Percentiles rank a stretch among this genome's conserved stretches.
Conservation (phyloP, 83 land plant species). For the Thuja plicata region DNA sequence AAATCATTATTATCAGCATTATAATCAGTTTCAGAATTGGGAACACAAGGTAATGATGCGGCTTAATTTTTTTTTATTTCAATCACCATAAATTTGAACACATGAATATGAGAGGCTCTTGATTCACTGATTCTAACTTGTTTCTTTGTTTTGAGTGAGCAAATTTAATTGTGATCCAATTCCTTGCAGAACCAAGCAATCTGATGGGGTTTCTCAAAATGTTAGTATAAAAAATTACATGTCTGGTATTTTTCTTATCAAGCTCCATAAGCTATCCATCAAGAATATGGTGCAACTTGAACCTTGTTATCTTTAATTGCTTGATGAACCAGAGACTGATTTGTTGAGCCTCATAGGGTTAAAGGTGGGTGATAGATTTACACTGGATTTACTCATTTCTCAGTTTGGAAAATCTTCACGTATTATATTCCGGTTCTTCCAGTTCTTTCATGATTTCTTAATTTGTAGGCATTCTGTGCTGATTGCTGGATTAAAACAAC, state of each 20-base stretch:
- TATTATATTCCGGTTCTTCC: background rate
- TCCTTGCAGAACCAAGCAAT: background rate
- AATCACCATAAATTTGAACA: background rate
- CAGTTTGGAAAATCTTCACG: background rate
- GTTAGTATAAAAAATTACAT: background rate
- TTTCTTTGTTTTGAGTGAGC: background rate
- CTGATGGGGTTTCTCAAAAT: background rate
- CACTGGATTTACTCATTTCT: background rate
- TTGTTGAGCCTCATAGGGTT: background rate
- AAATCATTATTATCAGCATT: background rate
- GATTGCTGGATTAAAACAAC: background rate
- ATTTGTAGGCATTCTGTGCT: background rate
- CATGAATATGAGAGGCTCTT: background rate
- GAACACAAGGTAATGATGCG: background rate
- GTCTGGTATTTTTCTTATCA: background rate
- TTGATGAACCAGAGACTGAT: background rate
- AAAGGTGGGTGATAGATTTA: background rate
- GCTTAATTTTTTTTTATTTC: background rate
- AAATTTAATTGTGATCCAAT: background rate
- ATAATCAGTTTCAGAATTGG: background rate
- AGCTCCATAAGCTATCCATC: background rate
- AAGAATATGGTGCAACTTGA: background rate
- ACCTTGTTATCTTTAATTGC: background rate
- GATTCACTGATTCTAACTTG: background rate
- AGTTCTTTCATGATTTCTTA: background rate